A percentile compares a stretch with the other conserved stretches of the same genome.
Conservation (phyloP, 768 basidiomycete genomes). For the Amanita pseudoporphyria region DNA sequence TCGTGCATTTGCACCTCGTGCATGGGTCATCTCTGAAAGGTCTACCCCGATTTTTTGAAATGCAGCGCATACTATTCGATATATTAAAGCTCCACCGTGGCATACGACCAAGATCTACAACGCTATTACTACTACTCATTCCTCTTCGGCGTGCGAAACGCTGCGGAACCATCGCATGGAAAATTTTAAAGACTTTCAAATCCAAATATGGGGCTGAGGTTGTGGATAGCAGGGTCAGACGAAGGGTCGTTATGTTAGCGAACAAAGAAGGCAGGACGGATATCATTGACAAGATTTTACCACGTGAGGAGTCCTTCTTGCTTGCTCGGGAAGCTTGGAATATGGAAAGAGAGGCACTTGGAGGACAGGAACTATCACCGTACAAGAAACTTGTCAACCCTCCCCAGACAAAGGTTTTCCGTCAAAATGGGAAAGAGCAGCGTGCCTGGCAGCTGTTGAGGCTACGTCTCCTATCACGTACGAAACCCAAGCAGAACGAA, state of each 20-base stretch:
- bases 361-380: constrained; percentile 9
- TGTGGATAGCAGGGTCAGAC: constrained; percentile 48
- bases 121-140: constrained; percentile 49
- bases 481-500: neutral
- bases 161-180: constrained; percentile 47
- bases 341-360: constrained; percentile 12
- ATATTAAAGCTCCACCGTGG: constrained; percentile 37
- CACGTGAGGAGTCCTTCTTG: constrained; percentile 10
- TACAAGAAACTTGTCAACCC: constrained; percentile 4
- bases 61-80: constrained; percentile 32
- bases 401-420: constrained; percentile 2
- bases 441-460: neutral
- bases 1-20: constrained; percentile 45
- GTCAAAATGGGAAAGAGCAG: constrained; percentile 2
- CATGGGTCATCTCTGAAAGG: constrained; percentile 24
- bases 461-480: neutral
- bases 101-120: constrained; percentile 48
- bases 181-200: constrained; percentile 34
- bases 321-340: constrained; percentile 13
- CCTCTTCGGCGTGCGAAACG: constrained; percentile 36
- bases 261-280: constrained; percentile 56
- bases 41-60: constrained; percentile 32
- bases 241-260: constrained; percentile 48
- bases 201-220: constrained; percentile 45
- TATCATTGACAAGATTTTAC: constrained; percentile 28